These are phyloP conservation scores for Mortierella sp. DNA, from an alignment of 371 early-diverging fungal genomes.

Conservation along the genomic window DNA sequence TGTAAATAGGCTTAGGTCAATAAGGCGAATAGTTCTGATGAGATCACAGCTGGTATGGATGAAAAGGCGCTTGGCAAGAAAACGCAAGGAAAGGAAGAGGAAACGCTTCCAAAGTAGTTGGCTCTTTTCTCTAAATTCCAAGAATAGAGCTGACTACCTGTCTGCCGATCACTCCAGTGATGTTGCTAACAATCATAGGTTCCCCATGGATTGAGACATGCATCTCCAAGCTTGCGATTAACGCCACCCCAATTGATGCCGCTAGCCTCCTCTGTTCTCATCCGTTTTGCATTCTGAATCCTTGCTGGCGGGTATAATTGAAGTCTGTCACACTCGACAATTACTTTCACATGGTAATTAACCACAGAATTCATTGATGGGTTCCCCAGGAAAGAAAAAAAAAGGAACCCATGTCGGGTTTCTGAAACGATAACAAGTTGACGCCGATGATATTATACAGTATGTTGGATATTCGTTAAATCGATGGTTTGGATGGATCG, in stretches of 20 bases:
- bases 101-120: not conserved
- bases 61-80: not conserved
- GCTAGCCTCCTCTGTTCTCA: not conserved
- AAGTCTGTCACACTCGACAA: not conserved
- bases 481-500: conserved; percentile 5
- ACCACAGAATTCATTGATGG: conserved; percentile 4
- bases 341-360: not conserved
- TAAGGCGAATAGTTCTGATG: no score
- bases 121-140: not conserved
- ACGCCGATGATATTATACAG: not conserved
- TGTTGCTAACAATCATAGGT: conserved; percentile 4
- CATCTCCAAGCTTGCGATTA: not conserved
- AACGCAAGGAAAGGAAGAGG: not conserved
- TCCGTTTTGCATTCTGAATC: not conserved
- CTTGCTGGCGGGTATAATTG: not conserved
- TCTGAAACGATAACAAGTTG: not conserved
- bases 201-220: not conserved
- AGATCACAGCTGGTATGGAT: not conserved
- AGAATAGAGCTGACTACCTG: not conserved
- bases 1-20: no score
- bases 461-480: not conserved
- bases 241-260: not conserved
- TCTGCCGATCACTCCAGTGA: not conserved
- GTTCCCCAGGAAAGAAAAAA: not conserved
- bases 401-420: not conserved